Evolutionary conservation across 768 basidiomycete species (phyloP).

Genomic region (Psilocybe cubensis): DNA sequence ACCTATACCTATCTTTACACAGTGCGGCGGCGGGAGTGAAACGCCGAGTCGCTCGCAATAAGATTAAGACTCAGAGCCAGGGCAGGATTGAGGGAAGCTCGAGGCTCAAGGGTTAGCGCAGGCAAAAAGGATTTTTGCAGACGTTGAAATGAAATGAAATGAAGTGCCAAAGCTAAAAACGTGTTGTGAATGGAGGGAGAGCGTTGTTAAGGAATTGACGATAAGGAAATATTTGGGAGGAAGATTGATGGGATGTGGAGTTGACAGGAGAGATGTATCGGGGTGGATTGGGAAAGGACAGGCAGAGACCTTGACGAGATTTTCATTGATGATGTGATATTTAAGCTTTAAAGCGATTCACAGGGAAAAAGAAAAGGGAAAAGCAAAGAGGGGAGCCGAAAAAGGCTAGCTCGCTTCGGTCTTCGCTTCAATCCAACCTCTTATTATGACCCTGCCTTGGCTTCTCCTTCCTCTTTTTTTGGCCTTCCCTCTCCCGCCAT

Average conservation of each 20-base stretch:
- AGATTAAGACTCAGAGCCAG: no score
- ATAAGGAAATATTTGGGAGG: no score
- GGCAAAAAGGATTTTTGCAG: no score
- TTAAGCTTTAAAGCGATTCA: background rate
- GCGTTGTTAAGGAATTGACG: no score
- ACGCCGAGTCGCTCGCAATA: no score
- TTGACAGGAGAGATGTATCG: background rate
- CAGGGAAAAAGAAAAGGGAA: background rate
- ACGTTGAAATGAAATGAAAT: no score
- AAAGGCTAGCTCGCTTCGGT: conserved; percentile 15
- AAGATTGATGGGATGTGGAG: background rate
- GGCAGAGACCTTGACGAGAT: background rate
- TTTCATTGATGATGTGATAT: conserved; percentile 2
- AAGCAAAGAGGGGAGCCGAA: background rate
- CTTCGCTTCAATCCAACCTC: conserved; percentile 2
- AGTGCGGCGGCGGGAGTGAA: no score
- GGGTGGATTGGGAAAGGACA: background rate
- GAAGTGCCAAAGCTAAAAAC: no score
- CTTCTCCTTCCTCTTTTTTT: conserved; percentile 1
- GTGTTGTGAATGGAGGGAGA: no score
- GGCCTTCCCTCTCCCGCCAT: background rate
- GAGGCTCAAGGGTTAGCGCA: no score
- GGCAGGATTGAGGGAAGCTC: no score
- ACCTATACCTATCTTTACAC: no score
- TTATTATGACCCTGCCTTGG: conserved; percentile 11